Percentiles rank a stretch among this genome's conserved stretches.
These are phyloP conservation scores for Botryotinia convoluta DNA, from an alignment of 2,329 filamentous ascomycete genomes.

Conservation along the genomic window DNA sequence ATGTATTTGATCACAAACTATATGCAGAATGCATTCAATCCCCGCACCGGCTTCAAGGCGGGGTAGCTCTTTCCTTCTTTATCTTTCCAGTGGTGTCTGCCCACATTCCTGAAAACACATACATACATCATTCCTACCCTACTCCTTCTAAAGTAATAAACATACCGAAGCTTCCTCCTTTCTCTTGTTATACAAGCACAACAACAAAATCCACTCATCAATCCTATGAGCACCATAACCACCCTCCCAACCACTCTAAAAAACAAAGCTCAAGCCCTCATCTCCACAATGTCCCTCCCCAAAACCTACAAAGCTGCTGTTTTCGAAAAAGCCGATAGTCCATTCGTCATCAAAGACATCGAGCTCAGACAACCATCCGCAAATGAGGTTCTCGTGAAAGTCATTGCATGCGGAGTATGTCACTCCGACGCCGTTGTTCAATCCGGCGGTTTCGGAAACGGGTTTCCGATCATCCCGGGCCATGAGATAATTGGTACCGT, in stretches of 20 bases:
- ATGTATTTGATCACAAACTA: neutral
- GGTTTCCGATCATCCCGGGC: slow-evolving; percentile 62
- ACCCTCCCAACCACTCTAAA: neutral
- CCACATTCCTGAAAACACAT: neutral
- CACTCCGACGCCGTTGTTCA: slow-evolving; percentile 55
- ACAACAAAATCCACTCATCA: neutral
- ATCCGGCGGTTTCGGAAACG: slow-evolving; percentile 50
- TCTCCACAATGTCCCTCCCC: slow-evolving; percentile 46
- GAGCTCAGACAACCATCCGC: slow-evolving; percentile 54
- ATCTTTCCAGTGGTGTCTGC: neutral
- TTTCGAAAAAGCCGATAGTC: slow-evolving; percentile 50
- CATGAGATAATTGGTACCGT: slow-evolving; percentile 72
- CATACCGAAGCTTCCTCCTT: neutral
- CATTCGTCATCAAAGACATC: slow-evolving; percentile 58
- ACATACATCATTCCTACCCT: neutral
- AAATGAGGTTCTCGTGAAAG: slow-evolving; percentile 66
- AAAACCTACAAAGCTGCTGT: slow-evolving; percentile 66
- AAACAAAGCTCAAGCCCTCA: neutral
- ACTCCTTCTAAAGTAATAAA: neutral
- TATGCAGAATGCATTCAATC: neutral
- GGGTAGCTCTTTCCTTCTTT: slow-evolving; percentile 1
- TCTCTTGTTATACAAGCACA: neutral
- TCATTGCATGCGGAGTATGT: slow-evolving; percentile 71
- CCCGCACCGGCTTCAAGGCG: neutral
- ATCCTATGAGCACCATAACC: neutral